A percentile compares a stretch with the other conserved stretches of the same genome.
Conservation (phyloP, 164 flowering plant species). For the Piper longum region DNA sequence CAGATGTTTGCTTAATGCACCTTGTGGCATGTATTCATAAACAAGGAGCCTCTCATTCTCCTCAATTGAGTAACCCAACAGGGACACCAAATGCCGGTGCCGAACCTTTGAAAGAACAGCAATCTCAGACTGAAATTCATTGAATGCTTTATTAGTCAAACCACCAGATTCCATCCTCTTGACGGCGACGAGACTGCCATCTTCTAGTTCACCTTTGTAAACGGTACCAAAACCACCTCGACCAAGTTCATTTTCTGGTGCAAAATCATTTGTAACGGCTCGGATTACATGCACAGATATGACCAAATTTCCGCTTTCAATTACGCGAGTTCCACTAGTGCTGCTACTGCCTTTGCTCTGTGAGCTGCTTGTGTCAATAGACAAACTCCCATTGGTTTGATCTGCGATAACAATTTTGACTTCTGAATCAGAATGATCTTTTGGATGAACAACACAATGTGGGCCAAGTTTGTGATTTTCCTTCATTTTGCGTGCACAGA, state of each 20-base stretch:
- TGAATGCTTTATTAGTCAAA: background rate
- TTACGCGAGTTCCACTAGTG: too few relatives aligned
- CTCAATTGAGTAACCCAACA: slow-evolving; percentile 4
- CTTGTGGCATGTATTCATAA: too few relatives aligned
- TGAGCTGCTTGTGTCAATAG: too few relatives aligned
- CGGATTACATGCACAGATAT: slow-evolving; percentile 3
- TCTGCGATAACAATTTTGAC: slow-evolving; percentile 35
- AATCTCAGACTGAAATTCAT: slow-evolving; percentile 4
- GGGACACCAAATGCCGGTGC: slow-evolving; percentile 3
- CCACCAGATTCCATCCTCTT: slow-evolving; percentile 6
- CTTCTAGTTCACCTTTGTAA: slow-evolving; percentile 4
- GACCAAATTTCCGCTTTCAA: too few relatives aligned
- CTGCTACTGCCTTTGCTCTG: too few relatives aligned
- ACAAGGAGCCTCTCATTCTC: slow-evolving; percentile 2
- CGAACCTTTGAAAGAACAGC: slow-evolving; percentile 6
- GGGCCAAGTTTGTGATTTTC: background rate
- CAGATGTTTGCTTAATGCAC: slow-evolving; percentile 1
- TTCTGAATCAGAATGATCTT: slow-evolving; percentile 38
- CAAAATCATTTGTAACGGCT: background rate
- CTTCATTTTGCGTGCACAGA: background rate
- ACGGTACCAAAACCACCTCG: slow-evolving; percentile 4
- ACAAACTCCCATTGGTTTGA: background rate
- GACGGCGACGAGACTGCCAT: slow-evolving; percentile 2
- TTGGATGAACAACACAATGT: slow-evolving; percentile 39
- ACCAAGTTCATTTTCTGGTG: slow-evolving; percentile 2